Evolutionary conservation across 2,329 filamentous ascomycete genomes (phyloP).

Genomic region (Pestalotiopsis sp.): DNA sequence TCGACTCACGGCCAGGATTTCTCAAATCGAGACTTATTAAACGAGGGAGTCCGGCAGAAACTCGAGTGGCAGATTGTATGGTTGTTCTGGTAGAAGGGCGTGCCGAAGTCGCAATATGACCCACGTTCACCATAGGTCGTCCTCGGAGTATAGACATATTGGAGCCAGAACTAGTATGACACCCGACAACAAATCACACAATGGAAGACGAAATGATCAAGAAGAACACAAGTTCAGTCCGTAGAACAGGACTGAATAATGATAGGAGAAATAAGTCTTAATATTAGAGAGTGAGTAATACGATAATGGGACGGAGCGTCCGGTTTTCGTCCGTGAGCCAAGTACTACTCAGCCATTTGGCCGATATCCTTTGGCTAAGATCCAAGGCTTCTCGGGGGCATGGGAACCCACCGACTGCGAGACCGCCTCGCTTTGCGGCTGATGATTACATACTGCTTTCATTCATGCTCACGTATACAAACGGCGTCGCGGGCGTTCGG

Average conservation of each 20-base stretch:
- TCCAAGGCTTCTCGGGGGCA: not conserved
- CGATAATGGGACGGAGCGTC: constrained; percentile 15
- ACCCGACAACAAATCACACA: not conserved
- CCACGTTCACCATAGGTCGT: not conserved
- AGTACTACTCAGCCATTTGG: not conserved
- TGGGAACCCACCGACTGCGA: not conserved
- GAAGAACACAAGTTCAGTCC: not conserved
- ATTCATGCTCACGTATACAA: not conserved
- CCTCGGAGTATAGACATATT: not conserved
- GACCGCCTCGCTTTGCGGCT: constrained; percentile 4
- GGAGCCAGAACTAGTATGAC: not conserved
- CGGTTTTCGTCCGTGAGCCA: constrained; percentile 2
- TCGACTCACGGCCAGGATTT: not conserved
- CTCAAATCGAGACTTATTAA: not conserved
- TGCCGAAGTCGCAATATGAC: not conserved
- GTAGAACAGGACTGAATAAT: not conserved
- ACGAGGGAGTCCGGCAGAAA: not conserved
- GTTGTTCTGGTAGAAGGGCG: not conserved
- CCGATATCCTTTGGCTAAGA: not conserved
- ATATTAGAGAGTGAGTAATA: not conserved
- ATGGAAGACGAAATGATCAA: not conserved
- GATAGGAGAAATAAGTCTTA: not conserved
- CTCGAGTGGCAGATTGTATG: not conserved
- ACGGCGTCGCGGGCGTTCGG: not conserved
- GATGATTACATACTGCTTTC: not conserved